phyloP scores from a whole-genome alignment of 2,329 filamentous ascomycete genomes.

The Ophiostoma fasciatum region DNA sequence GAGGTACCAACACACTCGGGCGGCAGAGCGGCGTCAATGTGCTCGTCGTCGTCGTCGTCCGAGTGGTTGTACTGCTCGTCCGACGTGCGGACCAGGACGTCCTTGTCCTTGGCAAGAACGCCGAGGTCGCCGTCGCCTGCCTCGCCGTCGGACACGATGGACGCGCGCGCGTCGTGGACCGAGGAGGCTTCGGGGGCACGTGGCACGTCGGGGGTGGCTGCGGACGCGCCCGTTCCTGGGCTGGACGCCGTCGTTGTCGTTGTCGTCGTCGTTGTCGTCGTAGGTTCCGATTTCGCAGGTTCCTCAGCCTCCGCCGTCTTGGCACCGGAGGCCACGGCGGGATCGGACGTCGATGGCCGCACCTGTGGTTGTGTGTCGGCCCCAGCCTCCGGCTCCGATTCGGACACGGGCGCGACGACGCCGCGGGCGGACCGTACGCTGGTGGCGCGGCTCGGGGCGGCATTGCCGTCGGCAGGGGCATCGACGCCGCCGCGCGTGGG shows the following conservation, averaged over 20 bases:
- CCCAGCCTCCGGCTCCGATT: too few relatives aligned
- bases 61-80: conserved; percentile 26
- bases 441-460: conserved; percentile 55
- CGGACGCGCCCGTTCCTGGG: background rate
- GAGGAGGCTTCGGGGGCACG: background rate
- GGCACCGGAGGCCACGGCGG: too few relatives aligned
- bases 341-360: conserved; percentile 29
- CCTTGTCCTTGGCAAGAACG: conserved; percentile 13
- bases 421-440: conserved; percentile 57
- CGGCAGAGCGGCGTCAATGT: conserved; percentile 65
- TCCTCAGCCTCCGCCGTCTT: too few relatives aligned
- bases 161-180: background rate
- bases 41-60: conserved; percentile 48
- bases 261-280: background rate
- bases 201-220: background rate
- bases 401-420: conserved; percentile 20
- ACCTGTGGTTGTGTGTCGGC: conserved; percentile 30
- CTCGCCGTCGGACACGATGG: background rate
- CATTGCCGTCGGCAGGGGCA: too few relatives aligned
- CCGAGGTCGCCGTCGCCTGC: conserved; percentile 9
- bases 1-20: conserved; percentile 68
- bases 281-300: too few relatives aligned
- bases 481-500: conserved; percentile 75
- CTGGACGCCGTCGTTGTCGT: too few relatives aligned
- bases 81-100: conserved; percentile 12